phyloP scores from a whole-genome alignment of 176 grass and related monocot species.

The Zoysia pacifica region DNA sequence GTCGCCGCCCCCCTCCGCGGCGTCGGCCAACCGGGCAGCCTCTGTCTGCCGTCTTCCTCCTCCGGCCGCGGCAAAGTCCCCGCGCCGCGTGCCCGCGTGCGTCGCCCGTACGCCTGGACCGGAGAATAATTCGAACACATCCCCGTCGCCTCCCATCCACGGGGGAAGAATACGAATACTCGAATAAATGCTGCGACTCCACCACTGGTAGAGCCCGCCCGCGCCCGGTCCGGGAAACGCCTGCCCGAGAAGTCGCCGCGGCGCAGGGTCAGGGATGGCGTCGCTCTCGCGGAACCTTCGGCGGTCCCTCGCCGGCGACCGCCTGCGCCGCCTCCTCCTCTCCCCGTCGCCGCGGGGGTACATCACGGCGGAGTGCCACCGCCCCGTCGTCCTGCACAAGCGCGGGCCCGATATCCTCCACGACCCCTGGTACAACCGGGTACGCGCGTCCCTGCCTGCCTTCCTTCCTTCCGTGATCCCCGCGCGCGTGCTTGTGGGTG shows the following conservation, averaged over 20 bases:
- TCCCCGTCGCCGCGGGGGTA: constrained; percentile 40
- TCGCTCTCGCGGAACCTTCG: constrained; percentile 60
- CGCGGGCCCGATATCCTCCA: constrained; percentile 93
- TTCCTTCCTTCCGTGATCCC: too few relatives aligned
- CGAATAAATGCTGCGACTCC: neutral
- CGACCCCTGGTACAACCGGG: constrained; percentile 96
- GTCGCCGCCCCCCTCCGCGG: too few relatives aligned
- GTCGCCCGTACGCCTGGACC: neutral
- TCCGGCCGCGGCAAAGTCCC: neutral
- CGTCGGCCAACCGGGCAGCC: neutral
- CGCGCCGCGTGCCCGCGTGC: constrained; percentile 2
- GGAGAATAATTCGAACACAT: constrained; percentile 20
- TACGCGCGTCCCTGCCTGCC: constrained; percentile 6
- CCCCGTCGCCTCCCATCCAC: neutral
- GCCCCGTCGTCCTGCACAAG: constrained; percentile 83
- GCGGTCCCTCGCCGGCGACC: constrained; percentile 52
- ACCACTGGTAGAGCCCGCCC: constrained; percentile 1
- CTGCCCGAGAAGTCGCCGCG: constrained; percentile 6
- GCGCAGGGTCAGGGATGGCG: constrained; percentile 25
- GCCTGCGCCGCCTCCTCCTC: constrained; percentile 29
- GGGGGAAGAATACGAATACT: neutral
- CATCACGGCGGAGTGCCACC: constrained; percentile 75
- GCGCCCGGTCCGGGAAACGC: neutral
- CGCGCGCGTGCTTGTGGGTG: too few relatives aligned
- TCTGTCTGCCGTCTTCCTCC: neutral